A percentile compares a stretch with the other conserved stretches of the same genome.
Conservation (phyloP, 345 rosid genomes). For the Rhizophora apiculata region DNA sequence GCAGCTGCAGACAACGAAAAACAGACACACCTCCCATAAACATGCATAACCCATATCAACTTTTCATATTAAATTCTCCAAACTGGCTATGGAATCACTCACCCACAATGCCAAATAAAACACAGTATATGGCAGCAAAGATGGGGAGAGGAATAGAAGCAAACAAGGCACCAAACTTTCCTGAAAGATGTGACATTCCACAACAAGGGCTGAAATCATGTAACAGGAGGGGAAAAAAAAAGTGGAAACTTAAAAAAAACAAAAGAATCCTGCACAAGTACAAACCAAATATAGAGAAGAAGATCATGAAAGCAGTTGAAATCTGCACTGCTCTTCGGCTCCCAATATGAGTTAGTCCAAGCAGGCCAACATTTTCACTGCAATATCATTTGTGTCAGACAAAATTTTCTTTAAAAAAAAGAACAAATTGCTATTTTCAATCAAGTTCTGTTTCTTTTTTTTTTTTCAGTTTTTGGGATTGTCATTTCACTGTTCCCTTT, state of each 20-base stretch:
- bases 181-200: conserved; percentile 32
- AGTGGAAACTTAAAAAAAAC: not conserved
- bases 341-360: conserved; percentile 82
- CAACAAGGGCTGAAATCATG: conserved; percentile 2
- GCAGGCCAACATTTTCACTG: conserved; percentile 98
- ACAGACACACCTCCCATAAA: not conserved
- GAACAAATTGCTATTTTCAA: not conserved
- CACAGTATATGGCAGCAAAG: conserved; percentile 87
- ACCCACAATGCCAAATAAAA: conserved; percentile 90
- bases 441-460: not conserved
- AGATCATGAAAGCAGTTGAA: conserved; percentile 93
- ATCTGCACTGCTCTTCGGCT: conserved; percentile 95
- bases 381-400: conserved; percentile 17
- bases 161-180: conserved; percentile 95
- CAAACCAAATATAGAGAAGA: conserved; percentile 95
- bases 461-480: not conserved
- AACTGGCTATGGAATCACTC: conserved; percentile 23
- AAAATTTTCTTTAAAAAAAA: not conserved
- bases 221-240: not conserved
- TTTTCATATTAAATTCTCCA: not conserved
- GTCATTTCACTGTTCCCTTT: too few species aligned
- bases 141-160: conserved; percentile 95
- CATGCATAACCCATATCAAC: not conserved
- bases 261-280: conserved; percentile 1
- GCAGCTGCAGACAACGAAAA: conserved; percentile 49